These are phyloP conservation scores for Gloeostereum incarnatum DNA, from an alignment of 768 basidiomycete genomes.

Conservation along the genomic window DNA sequence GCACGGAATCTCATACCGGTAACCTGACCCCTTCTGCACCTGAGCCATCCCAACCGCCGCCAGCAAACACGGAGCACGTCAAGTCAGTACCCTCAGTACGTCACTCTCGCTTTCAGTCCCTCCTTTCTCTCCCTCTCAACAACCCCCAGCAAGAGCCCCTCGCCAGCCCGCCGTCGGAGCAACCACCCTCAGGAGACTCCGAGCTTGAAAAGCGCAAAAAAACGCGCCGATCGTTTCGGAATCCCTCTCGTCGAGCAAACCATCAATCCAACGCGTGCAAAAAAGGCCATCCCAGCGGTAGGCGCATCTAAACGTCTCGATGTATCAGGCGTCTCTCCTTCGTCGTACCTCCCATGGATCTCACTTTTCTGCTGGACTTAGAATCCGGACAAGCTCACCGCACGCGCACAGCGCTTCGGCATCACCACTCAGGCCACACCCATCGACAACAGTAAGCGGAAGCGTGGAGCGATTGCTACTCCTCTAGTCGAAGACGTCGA, in stretches of 20 bases:
- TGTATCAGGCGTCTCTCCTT: no score
- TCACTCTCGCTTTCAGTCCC: neutral
- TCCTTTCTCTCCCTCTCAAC: neutral
- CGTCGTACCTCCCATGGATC: neutral
- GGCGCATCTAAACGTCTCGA: constrained; percentile 16
- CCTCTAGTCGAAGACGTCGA: constrained; percentile 36
- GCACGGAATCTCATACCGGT: neutral
- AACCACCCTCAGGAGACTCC: constrained; percentile 22
- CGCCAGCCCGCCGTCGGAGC: constrained; percentile 1
- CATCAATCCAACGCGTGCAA: constrained; percentile 15
- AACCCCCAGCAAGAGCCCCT: neutral
- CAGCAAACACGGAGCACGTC: constrained; percentile 4
- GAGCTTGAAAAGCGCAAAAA: constrained; percentile 50
- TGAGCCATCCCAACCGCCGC: constrained; percentile 8
- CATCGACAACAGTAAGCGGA: constrained; percentile 7
- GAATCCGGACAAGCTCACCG: constrained; percentile 40
- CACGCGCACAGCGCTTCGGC: constrained; percentile 52
- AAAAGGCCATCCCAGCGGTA: constrained; percentile 8
- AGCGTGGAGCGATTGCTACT: constrained; percentile 1
- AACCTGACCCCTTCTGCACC: constrained; percentile 6
- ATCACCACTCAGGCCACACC: constrained; percentile 6
- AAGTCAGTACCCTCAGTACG: neutral
- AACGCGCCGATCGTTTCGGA: constrained; percentile 63
- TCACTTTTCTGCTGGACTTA: constrained; percentile 12
- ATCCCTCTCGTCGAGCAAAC: constrained; percentile 43